A percentile compares a stretch with the other conserved stretches of the same genome.
These are phyloP conservation scores for Lyophyllum decastes DNA, from an alignment of 768 basidiomycete genomes.

Conservation along the genomic window DNA sequence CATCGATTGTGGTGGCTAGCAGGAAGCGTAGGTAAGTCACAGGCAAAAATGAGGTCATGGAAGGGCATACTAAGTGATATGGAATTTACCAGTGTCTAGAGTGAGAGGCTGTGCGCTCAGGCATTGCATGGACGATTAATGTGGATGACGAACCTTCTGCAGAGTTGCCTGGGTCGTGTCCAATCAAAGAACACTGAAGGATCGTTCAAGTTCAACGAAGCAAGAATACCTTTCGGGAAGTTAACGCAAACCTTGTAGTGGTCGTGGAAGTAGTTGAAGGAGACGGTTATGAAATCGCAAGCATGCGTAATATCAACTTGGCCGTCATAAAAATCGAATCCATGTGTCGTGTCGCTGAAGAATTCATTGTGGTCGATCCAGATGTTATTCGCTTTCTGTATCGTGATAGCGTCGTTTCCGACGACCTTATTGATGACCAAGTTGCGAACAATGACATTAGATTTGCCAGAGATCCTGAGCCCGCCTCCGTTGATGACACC, in stretches of 20 bases:
- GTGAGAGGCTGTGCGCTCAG: not conserved
- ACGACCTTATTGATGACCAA: slow-evolving; percentile 24
- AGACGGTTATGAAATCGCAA: slow-evolving; percentile 23
- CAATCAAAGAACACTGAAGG: slow-evolving; percentile 20
- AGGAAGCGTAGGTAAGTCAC: not conserved
- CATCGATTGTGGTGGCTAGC: slow-evolving; percentile 23
- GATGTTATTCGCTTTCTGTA: slow-evolving; percentile 19
- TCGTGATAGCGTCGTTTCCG: slow-evolving; percentile 24
- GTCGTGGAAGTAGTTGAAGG: slow-evolving; percentile 23
- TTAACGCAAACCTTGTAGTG: slow-evolving; percentile 18
- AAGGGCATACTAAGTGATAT: slow-evolving; percentile 19
- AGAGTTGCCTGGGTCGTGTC: slow-evolving; percentile 17
- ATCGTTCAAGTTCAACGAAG: not conserved
- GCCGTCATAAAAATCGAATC: slow-evolving; percentile 22
- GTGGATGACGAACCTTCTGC: slow-evolving; percentile 5
- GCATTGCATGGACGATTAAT: not conserved
- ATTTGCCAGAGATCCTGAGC: slow-evolving; percentile 19
- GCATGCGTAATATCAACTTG: slow-evolving; percentile 24
- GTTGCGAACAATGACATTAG: slow-evolving; percentile 23
- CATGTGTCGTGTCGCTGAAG: slow-evolving; percentile 21
- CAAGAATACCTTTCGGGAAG: not conserved
- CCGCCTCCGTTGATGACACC: slow-evolving; percentile 24
- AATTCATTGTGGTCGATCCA: slow-evolving; percentile 27
- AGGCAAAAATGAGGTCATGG: not conserved
- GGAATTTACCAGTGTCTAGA: slow-evolving; percentile 23